Base-by-base conservation (phyloP, 2,329 filamentous ascomycete genomes). In the Biscogniauxia mediterranea region DNA sequence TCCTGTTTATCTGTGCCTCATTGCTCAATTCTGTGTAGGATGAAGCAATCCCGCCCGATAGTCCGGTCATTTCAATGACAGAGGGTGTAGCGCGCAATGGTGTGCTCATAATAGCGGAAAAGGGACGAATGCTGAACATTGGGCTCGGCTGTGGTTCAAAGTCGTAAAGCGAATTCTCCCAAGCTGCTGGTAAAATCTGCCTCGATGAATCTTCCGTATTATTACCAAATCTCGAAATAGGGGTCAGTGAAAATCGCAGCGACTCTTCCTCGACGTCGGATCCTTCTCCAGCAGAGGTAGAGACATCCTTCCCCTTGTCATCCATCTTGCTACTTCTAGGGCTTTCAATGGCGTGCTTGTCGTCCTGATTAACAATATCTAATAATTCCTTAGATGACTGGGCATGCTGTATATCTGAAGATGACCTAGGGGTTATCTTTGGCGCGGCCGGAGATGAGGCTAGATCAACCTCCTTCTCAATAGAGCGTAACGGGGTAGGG, bases 381-480 rank as follows among this genome's bases (percentile, higher is more conserved):
- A 46, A n/a, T 1, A 46, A 46, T 17, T 46, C 38, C 2, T 46
- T 11, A 7, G 6, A n/a, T 46, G 38, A n/a, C 38, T 46, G 38
- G 13, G 38, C 6, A 46, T 5, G 38, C 17, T 46, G 38, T 46
- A 46, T 5, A 7, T 46, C 15, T 11, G 17, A n/a, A 46, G 15
- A 5, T 46, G 38, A 11, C 15, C 11, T 2, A 17, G 8, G 26
- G 25, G 6, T n/a, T 9, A 15, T 13, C 15, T 28, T 49, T 17
- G 28, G 23, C 21, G 26, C 52, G 4, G 21, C n/a, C 19, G 38
- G 54, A 25, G 17, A 46, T 11, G 23, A 5, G 8, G 8, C 54
- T 15, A 9, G 20, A 21, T 46, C 52, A 49, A 19, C 19, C 7
- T 64, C 57, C 15, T 54, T 32, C 52, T 65, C 64, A 26, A 65